These are phyloP conservation scores for Stachybotrys echinatus DNA, from an alignment of 2,329 filamentous ascomycete species.

Conservation along the genomic window DNA sequence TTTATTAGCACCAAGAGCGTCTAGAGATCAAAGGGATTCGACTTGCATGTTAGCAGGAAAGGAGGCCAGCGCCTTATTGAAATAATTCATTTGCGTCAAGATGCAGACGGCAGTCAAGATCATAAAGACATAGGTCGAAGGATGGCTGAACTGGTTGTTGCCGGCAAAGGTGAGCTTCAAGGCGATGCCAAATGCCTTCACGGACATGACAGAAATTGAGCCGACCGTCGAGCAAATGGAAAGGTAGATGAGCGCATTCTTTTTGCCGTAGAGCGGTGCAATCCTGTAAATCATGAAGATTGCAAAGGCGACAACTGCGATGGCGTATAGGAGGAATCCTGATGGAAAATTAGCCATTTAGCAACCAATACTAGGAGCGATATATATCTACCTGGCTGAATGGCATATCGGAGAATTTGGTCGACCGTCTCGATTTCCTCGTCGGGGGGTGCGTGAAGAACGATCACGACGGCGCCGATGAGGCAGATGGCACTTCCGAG, in stretches of 20 bases:
- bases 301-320: conserved; percentile 76
- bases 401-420: conserved; percentile 82
- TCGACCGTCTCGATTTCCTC: conserved; percentile 88
- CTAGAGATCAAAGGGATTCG: background rate
- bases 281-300: conserved; percentile 95
- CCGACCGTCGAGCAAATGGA: conserved; percentile 97
- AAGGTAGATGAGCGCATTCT: conserved; percentile 92
- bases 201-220: conserved; percentile 96
- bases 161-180: conserved; percentile 90
- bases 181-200: conserved; percentile 97
- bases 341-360: conserved; percentile 5
- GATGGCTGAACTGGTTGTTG: conserved; percentile 91
- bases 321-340: conserved; percentile 89
- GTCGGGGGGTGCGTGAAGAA: conserved; percentile 93
- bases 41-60: conserved; percentile 96
- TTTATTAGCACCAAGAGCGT: conserved; percentile 7
- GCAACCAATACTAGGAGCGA: background rate
- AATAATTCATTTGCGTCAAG: conserved; percentile 99
- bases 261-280: conserved; percentile 83
- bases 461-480: conserved; percentile 94
- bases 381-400: conserved; percentile 70
- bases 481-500: conserved; percentile 94
- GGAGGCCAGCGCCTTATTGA: conserved; percentile 96
- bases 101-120: conserved; percentile 93
- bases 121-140: conserved; percentile 95